Percentiles rank a stretch among this genome's conserved stretches.
These are phyloP conservation scores for Microthyrium microscopicum DNA, from an alignment of 2,329 filamentous ascomycete species.

Conservation along the genomic window DNA sequence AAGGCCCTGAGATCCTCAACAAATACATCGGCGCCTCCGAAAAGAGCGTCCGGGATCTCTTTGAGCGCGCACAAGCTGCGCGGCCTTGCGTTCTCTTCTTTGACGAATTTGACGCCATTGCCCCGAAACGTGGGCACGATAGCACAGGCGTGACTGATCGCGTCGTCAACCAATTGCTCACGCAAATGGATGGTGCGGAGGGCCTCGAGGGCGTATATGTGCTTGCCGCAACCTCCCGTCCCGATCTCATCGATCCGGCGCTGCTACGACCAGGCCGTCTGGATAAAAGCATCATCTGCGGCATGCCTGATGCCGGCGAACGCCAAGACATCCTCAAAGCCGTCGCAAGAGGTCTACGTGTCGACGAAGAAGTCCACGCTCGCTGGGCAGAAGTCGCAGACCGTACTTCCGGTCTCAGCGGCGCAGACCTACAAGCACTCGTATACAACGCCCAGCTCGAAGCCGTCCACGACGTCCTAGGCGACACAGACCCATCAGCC, in stretches of 20 bases:
- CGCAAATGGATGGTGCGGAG: conserved; percentile 97
- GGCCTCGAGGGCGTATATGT: conserved; percentile 92
- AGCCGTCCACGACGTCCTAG: conserved; percentile 85
- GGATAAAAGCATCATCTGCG: conserved; percentile 85
- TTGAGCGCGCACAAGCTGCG: conserved; percentile 80
- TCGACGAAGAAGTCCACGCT: conserved; percentile 35
- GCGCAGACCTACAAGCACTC: conserved; percentile 84
- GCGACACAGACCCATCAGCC: conserved; percentile 33
- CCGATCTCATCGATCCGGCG: conserved; percentile 90
- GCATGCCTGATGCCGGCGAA: conserved; percentile 66
- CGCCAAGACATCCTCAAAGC: conserved; percentile 76
- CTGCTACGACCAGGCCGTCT: conserved; percentile 78
- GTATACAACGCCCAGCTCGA: conserved; percentile 94
- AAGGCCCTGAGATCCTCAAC: conserved; percentile 94
- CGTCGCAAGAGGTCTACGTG: conserved; percentile 43
- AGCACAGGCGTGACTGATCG: conserved; percentile 96
- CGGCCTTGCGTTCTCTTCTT: conserved; percentile 94
- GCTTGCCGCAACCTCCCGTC: conserved; percentile 79
- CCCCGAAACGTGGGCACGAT: conserved; percentile 91
- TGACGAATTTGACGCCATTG: conserved; percentile 96
- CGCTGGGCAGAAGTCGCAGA: conserved; percentile 40
- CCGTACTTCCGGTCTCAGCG: conserved; percentile 77
- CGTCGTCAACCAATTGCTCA: conserved; percentile 94
- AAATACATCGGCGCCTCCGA: conserved; percentile 98
- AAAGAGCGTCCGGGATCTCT: conserved; percentile 88